Evolutionary conservation across 2,329 filamentous ascomycete genomes (phyloP), one percentile per base, ranked within the genome.

Genomic region (Pseudocercospora fuligena): DNA sequence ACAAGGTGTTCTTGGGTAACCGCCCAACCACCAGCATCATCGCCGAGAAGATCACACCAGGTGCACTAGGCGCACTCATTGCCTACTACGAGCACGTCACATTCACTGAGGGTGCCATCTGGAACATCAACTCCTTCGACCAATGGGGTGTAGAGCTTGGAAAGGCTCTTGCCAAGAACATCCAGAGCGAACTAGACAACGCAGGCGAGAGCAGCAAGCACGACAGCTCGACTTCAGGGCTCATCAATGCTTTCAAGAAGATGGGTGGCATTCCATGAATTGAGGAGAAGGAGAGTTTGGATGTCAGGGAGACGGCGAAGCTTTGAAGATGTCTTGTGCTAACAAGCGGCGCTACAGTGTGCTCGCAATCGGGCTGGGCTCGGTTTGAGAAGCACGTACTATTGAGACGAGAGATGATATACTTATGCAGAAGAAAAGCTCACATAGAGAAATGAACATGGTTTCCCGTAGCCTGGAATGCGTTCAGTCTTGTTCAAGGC

Each of bases 121-220:
- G 95, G 95, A 97, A 98, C 84, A 97, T 99, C 86, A 99, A 99
- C 88, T 93, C 90, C 77, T 99, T 98, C 79, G 95, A 99, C 84
- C 95, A 99, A 86, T 99, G 95, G 95, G 95, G 95, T 83, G 95
- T 99, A 53, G 95, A 99, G 86, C 85, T 99, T 69, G 95, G 95
- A 80, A 99, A 99, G 90, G 89, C 91, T 47, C 85, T 99, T 72
- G 95, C 95, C 69, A 98, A 86, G 82, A 85, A 85, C 78, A 87
- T 81, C 66, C 78, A 82, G 70, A 80, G 82, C 76, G 95, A 99
- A 86, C 87, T 99, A 66, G 93, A 97, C 72, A 86, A 90, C 78
- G 81, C 86, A n/a, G 92, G 88, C 68, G 88, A 87, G 74, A 89
- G 89, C 63, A 83, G 84, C 66, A 87, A 86, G 66, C 95, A 99